Evolutionary conservation across 176 grass and related monocot species (phyloP).

Genomic region (Panicum miliaceum): DNA sequence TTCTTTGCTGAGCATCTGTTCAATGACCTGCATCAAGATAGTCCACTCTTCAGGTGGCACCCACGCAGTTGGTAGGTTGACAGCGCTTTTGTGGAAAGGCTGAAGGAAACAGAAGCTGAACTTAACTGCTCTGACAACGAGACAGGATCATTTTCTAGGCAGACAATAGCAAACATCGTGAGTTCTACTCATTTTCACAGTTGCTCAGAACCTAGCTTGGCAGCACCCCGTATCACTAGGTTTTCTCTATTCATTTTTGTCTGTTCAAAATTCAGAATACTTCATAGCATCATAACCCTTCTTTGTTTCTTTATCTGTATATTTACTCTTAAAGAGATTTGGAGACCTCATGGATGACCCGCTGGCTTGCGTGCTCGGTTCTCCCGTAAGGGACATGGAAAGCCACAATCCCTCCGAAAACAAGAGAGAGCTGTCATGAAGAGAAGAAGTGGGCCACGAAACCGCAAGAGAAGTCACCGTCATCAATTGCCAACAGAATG

Average conservation of each 20-base stretch:
- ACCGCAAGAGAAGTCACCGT: conserved; percentile 40
- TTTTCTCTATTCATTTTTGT: not conserved
- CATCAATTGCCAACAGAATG: not conserved
- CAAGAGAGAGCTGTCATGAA: conserved; percentile 18
- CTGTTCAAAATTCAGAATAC: not conserved
- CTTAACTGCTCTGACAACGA: not conserved
- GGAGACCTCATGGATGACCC: conserved; percentile 68
- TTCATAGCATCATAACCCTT: not conserved
- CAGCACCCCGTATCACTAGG: not conserved
- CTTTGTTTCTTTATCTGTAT: not conserved
- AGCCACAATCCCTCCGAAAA: conserved; percentile 31
- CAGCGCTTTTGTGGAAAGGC: conserved; percentile 37
- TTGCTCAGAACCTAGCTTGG: conserved; percentile 12
- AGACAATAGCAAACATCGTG: conserved; percentile 36
- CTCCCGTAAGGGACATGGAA: conserved; percentile 45
- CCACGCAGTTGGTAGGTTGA: conserved; percentile 58
- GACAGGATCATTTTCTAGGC: conserved; percentile 29
- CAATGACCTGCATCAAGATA: conserved; percentile 69
- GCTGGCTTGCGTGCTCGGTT: conserved; percentile 65
- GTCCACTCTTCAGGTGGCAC: conserved; percentile 61
- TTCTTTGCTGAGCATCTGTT: conserved; percentile 78
- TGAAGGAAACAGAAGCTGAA: conserved; percentile 39
- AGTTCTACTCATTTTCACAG: conserved; percentile 21
- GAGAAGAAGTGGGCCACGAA: conserved; percentile 46
- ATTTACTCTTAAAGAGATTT: conserved; percentile 36